These are phyloP conservation scores for Saccharomycopsis hybrid DNA, from an alignment of 1,139 yeast species.

Conservation along the genomic window DNA sequence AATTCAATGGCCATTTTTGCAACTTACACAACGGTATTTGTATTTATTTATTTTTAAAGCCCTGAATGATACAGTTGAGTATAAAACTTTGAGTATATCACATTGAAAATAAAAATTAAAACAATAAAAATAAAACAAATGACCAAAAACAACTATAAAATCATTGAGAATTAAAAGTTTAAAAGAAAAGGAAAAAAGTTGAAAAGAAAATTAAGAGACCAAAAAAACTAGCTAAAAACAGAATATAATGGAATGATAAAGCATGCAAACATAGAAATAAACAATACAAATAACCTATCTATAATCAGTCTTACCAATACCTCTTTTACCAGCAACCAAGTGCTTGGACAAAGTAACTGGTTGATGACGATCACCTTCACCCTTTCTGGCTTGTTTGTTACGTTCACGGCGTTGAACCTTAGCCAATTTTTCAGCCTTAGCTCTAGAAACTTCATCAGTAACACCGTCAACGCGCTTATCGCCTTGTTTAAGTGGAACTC, in stretches of 20 bases:
- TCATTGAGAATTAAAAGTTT: too few species aligned
- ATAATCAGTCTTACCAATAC: conserved; percentile 80
- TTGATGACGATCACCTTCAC: conserved; percentile 93
- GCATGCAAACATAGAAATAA: not conserved
- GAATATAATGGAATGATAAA: not conserved
- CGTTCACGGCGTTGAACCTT: conserved; percentile 91
- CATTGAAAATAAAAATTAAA: too few species aligned
- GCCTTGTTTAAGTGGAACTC: conserved; percentile 45
- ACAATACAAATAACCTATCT: conserved; percentile 34
- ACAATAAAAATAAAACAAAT: too few species aligned
- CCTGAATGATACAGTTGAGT: too few species aligned
- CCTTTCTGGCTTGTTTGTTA: conserved; percentile 85
- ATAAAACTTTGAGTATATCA: too few species aligned
- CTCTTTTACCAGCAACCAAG: conserved; percentile 93
- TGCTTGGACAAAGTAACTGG: conserved; percentile 88
- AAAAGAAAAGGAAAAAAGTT: not conserved
- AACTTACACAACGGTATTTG: too few species aligned
- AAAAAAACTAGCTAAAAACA: not conserved
- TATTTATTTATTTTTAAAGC: too few species aligned
- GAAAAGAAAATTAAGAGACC: not conserved
- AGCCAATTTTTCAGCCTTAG: conserved; percentile 81
- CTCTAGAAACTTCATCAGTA: conserved; percentile 70
- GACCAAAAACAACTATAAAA: too few species aligned
- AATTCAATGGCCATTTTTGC: too few species aligned
- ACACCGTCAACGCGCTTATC: conserved; percentile 87